Conservation (phyloP, 2,329 filamentous ascomycete genomes). For the Ramularia endophylla region DNA sequence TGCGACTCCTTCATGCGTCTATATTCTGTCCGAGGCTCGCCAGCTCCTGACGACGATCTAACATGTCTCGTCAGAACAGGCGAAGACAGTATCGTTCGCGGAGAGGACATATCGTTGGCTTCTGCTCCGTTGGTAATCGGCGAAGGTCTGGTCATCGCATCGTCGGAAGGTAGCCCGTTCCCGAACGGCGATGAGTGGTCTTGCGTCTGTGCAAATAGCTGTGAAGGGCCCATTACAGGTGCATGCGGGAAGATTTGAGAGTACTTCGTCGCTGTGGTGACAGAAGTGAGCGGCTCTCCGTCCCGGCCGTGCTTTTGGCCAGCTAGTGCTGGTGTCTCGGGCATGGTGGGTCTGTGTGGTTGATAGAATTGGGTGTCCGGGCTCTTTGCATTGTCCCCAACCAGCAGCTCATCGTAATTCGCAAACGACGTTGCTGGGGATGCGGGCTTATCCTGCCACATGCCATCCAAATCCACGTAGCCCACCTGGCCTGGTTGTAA, state of each 20-base stretch:
- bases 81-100: conserved; percentile 31
- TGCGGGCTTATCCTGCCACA: conserved; percentile 17
- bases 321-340: conserved; percentile 38
- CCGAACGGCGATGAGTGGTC: conserved; percentile 39
- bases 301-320: conserved; percentile 35
- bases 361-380: conserved; percentile 22
- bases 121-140: conserved; percentile 33
- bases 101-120: conserved; percentile 25
- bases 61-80: conserved; percentile 32
- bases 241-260: conserved; percentile 35
- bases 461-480: conserved; percentile 26
- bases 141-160: conserved; percentile 40
- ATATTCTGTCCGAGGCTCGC: conserved; percentile 39
- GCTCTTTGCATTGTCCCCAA: conserved; percentile 12
- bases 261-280: conserved; percentile 34
- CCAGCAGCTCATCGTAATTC: conserved; percentile 22
- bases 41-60: conserved; percentile 11
- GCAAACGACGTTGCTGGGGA: conserved; percentile 12
- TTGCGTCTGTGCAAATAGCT: conserved; percentile 43
- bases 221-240: conserved; percentile 38
- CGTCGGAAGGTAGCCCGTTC: conserved; percentile 36
- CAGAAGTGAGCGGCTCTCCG: conserved; percentile 39
- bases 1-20: conserved; percentile 42
- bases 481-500: conserved; percentile 25
- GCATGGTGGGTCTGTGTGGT: conserved; percentile 24